Percentiles rank a stretch among this genome's conserved stretches.
Evolutionary conservation across 164 flowering plant species (phyloP).

Genomic region (Chloranthus sessilifolius): DNA sequence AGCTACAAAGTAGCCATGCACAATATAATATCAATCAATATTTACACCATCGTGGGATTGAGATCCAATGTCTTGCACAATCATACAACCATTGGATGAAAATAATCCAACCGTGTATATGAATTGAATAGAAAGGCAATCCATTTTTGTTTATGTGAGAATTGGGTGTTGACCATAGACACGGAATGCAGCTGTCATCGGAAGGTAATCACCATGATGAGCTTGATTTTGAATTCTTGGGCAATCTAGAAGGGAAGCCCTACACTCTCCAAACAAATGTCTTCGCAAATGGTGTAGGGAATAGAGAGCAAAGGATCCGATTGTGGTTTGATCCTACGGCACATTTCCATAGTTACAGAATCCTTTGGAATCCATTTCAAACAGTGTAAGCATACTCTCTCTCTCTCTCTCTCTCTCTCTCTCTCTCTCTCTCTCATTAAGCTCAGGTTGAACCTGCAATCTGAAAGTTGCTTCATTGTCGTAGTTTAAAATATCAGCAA

Average conservation of each 20-base stretch:
- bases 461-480: too few species aligned
- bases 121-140: too few species aligned
- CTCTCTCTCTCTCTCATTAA: conserved; percentile 8
- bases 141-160: neutral
- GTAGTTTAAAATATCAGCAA: too few species aligned
- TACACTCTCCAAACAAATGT: conserved; percentile 57
- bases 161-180: neutral
- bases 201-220: conserved; percentile 40
- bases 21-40: too few species aligned
- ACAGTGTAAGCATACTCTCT: conserved; percentile 39
- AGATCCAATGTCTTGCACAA: too few species aligned
- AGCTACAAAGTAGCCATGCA: too few species aligned
- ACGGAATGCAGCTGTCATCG: conserved; percentile 38
- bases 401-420: neutral
- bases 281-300: conserved; percentile 42
- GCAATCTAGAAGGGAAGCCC: conserved; percentile 52
- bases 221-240: conserved; percentile 79
- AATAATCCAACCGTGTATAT: too few species aligned
- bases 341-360: conserved; percentile 43
- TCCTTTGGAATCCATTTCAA: conserved; percentile 70
- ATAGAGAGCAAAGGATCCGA: conserved; percentile 47
- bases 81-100: too few species aligned
- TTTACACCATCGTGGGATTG: too few species aligned
- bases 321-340: conserved; percentile 71
- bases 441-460: too few species aligned